Evolutionary conservation across 495 filamentous ascomycete genomes (phyloP).

Genomic region (Wilcoxina mikolae): DNA sequence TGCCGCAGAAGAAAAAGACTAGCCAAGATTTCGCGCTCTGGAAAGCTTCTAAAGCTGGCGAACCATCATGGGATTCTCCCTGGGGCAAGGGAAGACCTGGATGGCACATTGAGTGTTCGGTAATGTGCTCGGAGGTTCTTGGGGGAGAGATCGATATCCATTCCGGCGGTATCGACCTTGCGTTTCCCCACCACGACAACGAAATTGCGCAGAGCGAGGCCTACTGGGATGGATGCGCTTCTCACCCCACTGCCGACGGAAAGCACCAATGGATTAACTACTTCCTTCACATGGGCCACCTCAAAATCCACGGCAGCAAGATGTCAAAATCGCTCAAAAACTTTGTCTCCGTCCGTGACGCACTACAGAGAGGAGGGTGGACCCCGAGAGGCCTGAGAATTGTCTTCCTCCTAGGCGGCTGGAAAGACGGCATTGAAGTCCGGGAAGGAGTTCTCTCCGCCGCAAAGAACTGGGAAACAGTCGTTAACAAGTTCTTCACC

Average conservation of each 20-base stretch:
- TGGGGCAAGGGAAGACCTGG: constrained; percentile 86
- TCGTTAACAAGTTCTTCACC: constrained; percentile 81
- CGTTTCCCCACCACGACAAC: constrained; percentile 94
- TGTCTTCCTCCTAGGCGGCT: constrained; percentile 72
- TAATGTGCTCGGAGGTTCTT: constrained; percentile 80
- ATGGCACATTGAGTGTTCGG: constrained; percentile 97
- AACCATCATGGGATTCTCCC: constrained; percentile 73
- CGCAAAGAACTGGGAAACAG: constrained; percentile 64
- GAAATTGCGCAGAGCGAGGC: constrained; percentile 91
- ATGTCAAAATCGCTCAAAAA: constrained; percentile 96
- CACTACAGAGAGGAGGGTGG: constrained; percentile 58
- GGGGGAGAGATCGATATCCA: constrained; percentile 81
- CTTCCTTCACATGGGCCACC: constrained; percentile 91
- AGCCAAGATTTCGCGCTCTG: constrained; percentile 72
- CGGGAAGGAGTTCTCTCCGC: constrained; percentile 62
- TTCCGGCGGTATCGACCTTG: constrained; percentile 81
- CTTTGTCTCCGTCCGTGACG: constrained; percentile 87
- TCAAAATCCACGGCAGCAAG: constrained; percentile 78
- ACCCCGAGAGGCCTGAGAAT: constrained; percentile 69
- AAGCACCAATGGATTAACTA: constrained; percentile 80
- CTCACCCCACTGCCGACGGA: constrained; percentile 23
- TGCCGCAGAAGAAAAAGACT: constrained; percentile 19
- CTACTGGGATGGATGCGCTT: constrained; percentile 40
- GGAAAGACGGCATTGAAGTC: constrained; percentile 87
- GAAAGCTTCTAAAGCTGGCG: constrained; percentile 85